Percentiles rank a stretch among this genome's conserved stretches.
These are phyloP conservation scores for Leishmania aethiopica DNA, from an alignment of 208 protist genomes.

Conservation along the genomic window DNA sequence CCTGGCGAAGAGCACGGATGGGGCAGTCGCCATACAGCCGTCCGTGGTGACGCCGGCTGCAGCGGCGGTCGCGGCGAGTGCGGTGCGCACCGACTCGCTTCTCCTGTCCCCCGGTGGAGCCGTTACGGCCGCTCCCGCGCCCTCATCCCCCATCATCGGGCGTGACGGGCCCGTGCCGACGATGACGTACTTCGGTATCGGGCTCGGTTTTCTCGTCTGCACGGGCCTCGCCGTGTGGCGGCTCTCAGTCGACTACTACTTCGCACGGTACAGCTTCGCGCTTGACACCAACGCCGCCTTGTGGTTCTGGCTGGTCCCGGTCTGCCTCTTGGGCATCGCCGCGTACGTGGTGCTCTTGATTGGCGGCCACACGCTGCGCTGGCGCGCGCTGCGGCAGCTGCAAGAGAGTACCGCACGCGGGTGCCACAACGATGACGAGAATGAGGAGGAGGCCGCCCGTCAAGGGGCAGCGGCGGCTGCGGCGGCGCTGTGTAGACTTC, in stretches of 20 bases:
- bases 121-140: not conserved
- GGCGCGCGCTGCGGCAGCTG: not conserved
- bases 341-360: slow-evolving; percentile 9
- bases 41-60: not conserved
- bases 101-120: not conserved
- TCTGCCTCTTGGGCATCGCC: not conserved
- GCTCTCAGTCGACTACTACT: slow-evolving; percentile 30
- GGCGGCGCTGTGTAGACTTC: slow-evolving; percentile 1
- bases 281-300: slow-evolving; percentile 9
- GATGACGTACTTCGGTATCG: slow-evolving; percentile 17
- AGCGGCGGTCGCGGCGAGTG: not conserved
- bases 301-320: slow-evolving; percentile 21
- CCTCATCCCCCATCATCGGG: not conserved
- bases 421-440: not conserved
- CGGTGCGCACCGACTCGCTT: not conserved
- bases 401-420: not conserved
- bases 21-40: not conserved
- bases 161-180: not conserved
- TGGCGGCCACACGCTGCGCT: slow-evolving; percentile 11
- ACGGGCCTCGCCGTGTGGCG: slow-evolving; percentile 25
- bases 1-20: not conserved
- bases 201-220: slow-evolving; percentile 21
- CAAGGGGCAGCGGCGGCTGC: not conserved
- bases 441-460: not conserved
- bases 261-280: slow-evolving; percentile 17